Percentiles rank a stretch among this genome's conserved stretches.
Conservation (phyloP, 2,329 filamentous ascomycete species). For the Fusarium albidum region DNA sequence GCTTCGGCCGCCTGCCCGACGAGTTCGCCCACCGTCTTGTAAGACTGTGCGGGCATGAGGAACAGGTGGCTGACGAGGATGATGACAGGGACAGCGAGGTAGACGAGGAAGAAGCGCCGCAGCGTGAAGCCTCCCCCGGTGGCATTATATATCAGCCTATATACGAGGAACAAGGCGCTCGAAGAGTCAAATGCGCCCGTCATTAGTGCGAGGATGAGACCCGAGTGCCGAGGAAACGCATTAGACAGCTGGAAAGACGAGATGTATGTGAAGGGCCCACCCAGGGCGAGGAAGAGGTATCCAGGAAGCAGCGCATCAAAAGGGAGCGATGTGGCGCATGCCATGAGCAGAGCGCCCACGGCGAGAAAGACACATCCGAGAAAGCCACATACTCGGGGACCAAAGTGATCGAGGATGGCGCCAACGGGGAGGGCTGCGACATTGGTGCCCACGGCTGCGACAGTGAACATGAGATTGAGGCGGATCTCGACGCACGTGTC, state of each 20-base stretch:
- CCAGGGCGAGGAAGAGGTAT: slow-evolving; percentile 79
- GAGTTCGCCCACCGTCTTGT: slow-evolving; percentile 87
- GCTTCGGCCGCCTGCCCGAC: slow-evolving; percentile 73
- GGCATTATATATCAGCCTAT: slow-evolving; percentile 73
- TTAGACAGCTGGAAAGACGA: slow-evolving; percentile 87
- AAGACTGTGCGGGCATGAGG: slow-evolving; percentile 77
- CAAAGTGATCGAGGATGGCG: slow-evolving; percentile 82
- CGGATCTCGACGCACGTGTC: slow-evolving; percentile 60
- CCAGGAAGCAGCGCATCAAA: slow-evolving; percentile 78
- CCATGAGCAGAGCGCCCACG: slow-evolving; percentile 76
- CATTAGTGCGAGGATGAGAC: slow-evolving; percentile 80
- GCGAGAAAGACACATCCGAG: slow-evolving; percentile 73
- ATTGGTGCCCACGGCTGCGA: slow-evolving; percentile 88
- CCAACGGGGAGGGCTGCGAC: slow-evolving; percentile 86
- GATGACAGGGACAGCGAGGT: slow-evolving; percentile 73
- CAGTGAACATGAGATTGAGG: slow-evolving; percentile 92
- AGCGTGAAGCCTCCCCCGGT: slow-evolving; percentile 65
- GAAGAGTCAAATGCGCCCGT: slow-evolving; percentile 87
- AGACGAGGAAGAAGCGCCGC: slow-evolving; percentile 74
- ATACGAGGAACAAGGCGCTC: slow-evolving; percentile 78
- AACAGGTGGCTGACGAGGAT: slow-evolving; percentile 74
- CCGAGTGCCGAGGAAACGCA: slow-evolving; percentile 79
- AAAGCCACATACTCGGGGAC: slow-evolving; percentile 79
- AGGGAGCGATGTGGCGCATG: slow-evolving; percentile 65
- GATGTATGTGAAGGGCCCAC: slow-evolving; percentile 84